Evolutionary conservation across 768 basidiomycete species (phyloP), one percentile per base, ranked within the genome.

Genomic region (Tulasnella sp.): DNA sequence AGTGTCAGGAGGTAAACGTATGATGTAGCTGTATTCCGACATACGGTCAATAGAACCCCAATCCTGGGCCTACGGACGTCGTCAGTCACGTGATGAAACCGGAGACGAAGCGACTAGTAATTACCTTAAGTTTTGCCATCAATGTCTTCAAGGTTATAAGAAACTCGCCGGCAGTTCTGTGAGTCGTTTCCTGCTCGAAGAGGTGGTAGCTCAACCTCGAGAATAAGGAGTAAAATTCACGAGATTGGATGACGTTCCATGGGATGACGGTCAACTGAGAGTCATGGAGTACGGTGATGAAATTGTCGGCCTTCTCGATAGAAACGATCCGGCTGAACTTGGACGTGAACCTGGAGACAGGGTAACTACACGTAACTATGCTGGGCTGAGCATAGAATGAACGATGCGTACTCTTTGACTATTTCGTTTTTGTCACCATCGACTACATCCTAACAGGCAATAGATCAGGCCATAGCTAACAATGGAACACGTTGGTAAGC

Each of bases 171-270:
- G 77, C 81, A 0, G 72, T 69, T 0, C 64, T 66, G 62, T 82
- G 79, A 0, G 79, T 78, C 0, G 74, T 54, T 2, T 62, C 58
- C 58, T 81, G 79, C 42, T 70, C 67, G 58, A 81, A 76, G 4
- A 83, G 64, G 2, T 68, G 67, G 49, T 66, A 68, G 60, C 76
- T 78, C 29, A 83, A 59, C 0, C 67, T 65, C 0, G 70, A 69
- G 54, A 82, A 80, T n/a, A 81, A 62, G 2, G 65, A 69, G 59
- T 83, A 83, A 63, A 83, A 83, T 21, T 79, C 74, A 41, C 66
- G 72, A 0, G 81, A 81, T 62, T 80, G 77, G 29, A 83, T 81
- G 42, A 83, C 78, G 0, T 80, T 80, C 82, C 82, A 83, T 3
- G 81, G 81, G 11, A 82, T 72, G 14, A 83, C 82, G 36, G 70